A percentile compares a stretch with the other conserved stretches of the same genome.
phyloP scores from a whole-genome alignment of 352 stramenopile genomes.

The Aphanomyces euteiches region DNA sequence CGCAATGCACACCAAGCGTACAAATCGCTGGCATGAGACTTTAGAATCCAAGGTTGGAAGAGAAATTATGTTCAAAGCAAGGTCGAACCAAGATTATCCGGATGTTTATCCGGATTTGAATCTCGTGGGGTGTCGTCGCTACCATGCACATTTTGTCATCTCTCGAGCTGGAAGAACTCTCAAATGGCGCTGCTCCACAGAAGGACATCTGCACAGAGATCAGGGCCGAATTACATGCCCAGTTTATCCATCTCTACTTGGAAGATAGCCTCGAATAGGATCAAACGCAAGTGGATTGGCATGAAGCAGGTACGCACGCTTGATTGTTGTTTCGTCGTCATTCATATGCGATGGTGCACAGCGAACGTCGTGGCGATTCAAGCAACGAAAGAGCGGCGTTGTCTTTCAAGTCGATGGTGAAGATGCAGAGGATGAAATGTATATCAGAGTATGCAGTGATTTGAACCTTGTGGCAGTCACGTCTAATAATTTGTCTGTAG shows the following conservation, averaged over 20 bases:
- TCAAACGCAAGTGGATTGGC: conserved; percentile 78
- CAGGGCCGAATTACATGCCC: no score
- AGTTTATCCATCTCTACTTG: conserved; percentile 48
- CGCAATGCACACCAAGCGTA: no score
- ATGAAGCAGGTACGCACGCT: conserved; percentile 54
- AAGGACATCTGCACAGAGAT: no score
- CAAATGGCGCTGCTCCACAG: no score
- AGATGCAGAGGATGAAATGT: conserved; percentile 59
- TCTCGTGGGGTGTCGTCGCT: no score
- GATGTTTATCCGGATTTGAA: no score
- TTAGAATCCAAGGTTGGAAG: no score
- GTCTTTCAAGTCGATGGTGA: conserved; percentile 64
- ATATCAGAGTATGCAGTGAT: conserved; percentile 43
- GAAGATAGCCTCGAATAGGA: conserved; percentile 61
- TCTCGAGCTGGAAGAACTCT: no score
- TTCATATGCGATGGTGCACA: conserved; percentile 13
- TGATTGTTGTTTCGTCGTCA: background rate
- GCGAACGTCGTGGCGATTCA: conserved; percentile 75
- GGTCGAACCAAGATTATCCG: no score
- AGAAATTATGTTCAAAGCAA: no score
- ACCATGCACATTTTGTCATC: no score
- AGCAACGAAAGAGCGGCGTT: conserved; percentile 60
- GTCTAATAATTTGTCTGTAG: conserved; percentile 7
- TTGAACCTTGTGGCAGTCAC: background rate
- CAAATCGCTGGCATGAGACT: no score